Evolutionary conservation across 2,329 filamentous ascomycete species (phyloP).

Genomic region (Clarireedia homoeocarpa): DNA sequence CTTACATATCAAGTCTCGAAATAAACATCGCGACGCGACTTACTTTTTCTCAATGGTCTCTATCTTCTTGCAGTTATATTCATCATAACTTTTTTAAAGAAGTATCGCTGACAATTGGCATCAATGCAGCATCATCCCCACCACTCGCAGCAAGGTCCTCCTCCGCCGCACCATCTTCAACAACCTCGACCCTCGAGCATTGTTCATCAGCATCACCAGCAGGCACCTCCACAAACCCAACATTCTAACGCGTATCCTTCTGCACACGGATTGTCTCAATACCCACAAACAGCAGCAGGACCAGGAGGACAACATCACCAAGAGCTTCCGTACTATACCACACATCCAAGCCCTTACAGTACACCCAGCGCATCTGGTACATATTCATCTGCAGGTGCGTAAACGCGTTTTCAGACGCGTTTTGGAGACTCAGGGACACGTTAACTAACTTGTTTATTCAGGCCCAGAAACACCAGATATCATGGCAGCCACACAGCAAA

Average conservation of each 20-base stretch:
- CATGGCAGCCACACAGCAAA: slow-evolving; percentile 61
- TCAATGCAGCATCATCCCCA: slow-evolving; percentile 64
- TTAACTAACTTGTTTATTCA: slow-evolving; percentile 15
- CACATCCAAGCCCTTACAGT: slow-evolving; percentile 76
- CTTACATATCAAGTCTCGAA: slow-evolving; percentile 24
- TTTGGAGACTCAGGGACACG: neutral
- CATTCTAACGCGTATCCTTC: slow-evolving; percentile 62
- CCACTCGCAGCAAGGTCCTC: slow-evolving; percentile 65
- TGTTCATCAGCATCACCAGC: slow-evolving; percentile 62
- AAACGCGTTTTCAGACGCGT: slow-evolving; percentile 13
- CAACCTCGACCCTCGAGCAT: slow-evolving; percentile 65
- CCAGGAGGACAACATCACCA: slow-evolving; percentile 51
- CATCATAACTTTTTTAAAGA: slow-evolving; percentile 13
- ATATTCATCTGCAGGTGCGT: slow-evolving; percentile 77
- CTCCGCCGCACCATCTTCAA: slow-evolving; percentile 51
- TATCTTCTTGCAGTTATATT: slow-evolving; percentile 23
- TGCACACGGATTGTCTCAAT: slow-evolving; percentile 58
- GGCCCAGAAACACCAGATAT: slow-evolving; percentile 52
- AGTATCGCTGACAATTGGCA: slow-evolving; percentile 23
- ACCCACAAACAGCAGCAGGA: slow-evolving; percentile 58
- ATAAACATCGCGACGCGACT: slow-evolving; percentile 29
- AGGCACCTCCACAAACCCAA: slow-evolving; percentile 50
- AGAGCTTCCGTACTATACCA: slow-evolving; percentile 72
- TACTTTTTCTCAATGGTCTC: slow-evolving; percentile 28
- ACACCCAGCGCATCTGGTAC: slow-evolving; percentile 72